Conservation (phyloP, 352 stramenopile genomes). For the Phytopythium oedochilum region DNA sequence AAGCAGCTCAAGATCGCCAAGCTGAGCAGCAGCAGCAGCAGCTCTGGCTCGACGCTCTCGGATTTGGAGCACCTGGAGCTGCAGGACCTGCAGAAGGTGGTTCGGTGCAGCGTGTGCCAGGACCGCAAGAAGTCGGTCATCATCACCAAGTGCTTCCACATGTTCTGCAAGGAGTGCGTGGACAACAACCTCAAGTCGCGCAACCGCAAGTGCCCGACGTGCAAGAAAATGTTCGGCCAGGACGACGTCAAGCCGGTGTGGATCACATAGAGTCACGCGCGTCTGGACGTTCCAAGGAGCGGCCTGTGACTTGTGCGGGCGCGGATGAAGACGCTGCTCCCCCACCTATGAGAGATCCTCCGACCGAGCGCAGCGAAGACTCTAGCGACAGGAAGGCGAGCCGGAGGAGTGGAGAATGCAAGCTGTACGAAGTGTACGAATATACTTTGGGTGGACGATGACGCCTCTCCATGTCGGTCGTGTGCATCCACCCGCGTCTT, state of each 20-base stretch:
- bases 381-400: neutral
- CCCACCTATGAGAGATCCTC: too few relatives aligned
- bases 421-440: neutral
- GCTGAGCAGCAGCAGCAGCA: conserved; percentile 7
- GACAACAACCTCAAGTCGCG: conserved; percentile 85
- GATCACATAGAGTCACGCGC: conserved; percentile 65
- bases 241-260: conserved; percentile 85
- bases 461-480: too few relatives aligned
- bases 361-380: neutral
- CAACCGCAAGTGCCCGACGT: conserved; percentile 87
- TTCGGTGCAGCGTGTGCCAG: conserved; percentile 85
- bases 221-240: conserved; percentile 90
- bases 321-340: neutral
- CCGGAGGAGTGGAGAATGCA: neutral
- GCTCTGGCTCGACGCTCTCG: conserved; percentile 31
- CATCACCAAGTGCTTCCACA: conserved; percentile 86
- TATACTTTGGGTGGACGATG: conserved; percentile 2
- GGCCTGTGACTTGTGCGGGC: too few relatives aligned
- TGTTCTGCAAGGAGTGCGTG: conserved; percentile 88
- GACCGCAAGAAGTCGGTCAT: conserved; percentile 84
- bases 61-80: conserved; percentile 81
- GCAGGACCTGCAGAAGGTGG: conserved; percentile 73
- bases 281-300: too few relatives aligned
- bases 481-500: too few relatives aligned
- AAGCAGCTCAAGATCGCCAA: conserved; percentile 36